Evolutionary conservation across 768 basidiomycete species (phyloP).

Genomic region (Lactarius sp.): DNA sequence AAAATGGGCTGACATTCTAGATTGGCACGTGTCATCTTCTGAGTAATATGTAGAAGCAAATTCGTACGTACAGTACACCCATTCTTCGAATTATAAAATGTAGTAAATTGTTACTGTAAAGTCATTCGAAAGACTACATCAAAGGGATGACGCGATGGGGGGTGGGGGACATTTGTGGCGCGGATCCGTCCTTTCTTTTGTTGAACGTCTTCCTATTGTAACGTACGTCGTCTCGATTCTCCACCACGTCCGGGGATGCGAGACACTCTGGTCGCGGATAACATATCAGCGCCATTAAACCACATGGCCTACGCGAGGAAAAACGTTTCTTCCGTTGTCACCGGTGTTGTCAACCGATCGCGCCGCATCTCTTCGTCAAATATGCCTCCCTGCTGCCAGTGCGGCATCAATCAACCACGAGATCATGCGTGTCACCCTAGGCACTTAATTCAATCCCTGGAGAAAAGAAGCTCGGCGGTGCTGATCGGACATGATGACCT

Average conservation of each 20-base stretch:
- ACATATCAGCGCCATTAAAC: neutral
- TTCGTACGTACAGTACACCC: neutral
- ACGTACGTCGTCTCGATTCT: neutral
- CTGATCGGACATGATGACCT: neutral
- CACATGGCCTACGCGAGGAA: neutral
- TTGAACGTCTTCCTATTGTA: neutral
- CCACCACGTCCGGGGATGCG: neutral
- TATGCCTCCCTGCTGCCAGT: neutral
- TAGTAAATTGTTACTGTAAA: neutral
- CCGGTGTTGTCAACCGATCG: neutral
- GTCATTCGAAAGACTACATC: neutral
- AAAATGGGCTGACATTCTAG: conserved; percentile 89
- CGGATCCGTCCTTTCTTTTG: neutral
- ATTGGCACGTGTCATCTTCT: conserved; percentile 73
- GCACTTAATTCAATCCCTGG: neutral
- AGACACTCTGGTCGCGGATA: neutral
- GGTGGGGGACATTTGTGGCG: neutral
- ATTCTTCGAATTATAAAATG: neutral
- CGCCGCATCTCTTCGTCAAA: neutral
- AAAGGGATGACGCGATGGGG: neutral
- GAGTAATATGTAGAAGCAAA: conserved; percentile 6
- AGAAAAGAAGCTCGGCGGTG: neutral
- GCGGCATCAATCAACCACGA: neutral
- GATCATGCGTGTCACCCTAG: neutral
- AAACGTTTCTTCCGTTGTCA: neutral